Base-by-base conservation (phyloP, 345 rosid species). In the Hibiscus syriacus region DNA sequence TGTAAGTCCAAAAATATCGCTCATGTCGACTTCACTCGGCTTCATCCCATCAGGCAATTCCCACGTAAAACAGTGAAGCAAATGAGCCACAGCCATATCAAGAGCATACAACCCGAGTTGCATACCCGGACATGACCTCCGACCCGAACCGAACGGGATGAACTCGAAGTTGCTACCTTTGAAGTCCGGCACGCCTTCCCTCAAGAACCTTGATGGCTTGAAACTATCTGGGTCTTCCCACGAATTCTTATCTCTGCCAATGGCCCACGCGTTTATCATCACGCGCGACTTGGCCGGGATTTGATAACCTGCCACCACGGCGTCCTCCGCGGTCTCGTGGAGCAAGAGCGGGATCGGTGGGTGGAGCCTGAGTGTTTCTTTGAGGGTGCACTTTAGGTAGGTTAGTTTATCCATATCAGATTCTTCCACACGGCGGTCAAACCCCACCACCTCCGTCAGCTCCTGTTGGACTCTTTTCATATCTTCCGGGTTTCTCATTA, bases 301-400 rank as follows among this genome's bases (percentile, higher is more conserved):
- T 66, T 26, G 69, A 70, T 82, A 93, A 48, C 91, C 97, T 3
- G 72, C 78, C 16, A 90, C 87, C 59, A 72, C 84, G 0, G 85
- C 54, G 56, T 81, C 94, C 77, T 84, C 87, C 2, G 91, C 71
- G 2, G 97, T 87, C 77, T 90, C 98, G 64, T 90, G 98, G 69
- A 93, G 86, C 77, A 93, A 87, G 32, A 92, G 89, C 0, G 98
- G 98, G 69, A 93, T 93, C 23, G 98, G 98, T 12, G 98, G 97
- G 80, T 93, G 98, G 50, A 90, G 84, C 26, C 98, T 79, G 22
- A 93, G 76, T 3, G 96, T 87, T 70, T 93, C 97, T 71, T 93
- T 93, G 0, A 93, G 19, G 12, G 73, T 62, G 56, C 98, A 93
- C 70, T 75, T 89, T 0, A 93, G 81, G 70, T 64, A 87, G 0